Base-by-base conservation (phyloP, 257 asterid species). In the Jasminum sambac region DNA sequence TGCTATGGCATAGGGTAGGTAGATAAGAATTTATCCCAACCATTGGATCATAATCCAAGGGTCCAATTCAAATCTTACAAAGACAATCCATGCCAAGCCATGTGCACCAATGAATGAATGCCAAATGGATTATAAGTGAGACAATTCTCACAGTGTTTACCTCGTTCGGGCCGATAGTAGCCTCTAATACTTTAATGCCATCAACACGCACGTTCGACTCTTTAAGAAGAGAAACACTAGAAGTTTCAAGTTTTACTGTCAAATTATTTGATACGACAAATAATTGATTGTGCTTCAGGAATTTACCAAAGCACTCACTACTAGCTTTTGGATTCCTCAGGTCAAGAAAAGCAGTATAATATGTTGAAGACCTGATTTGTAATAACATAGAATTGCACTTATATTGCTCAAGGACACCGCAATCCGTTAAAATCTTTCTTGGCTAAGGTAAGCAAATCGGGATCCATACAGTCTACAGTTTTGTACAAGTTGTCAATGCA, bases 401-500 rank as follows among this genome's bases (percentile, higher is more conserved):
- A n/a, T n/a, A n/a, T n/a, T n/a, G 11, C 23, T n/a, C n/a, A 2
- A 17, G 19, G 17, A 17, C 2, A 16, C 59, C 59, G 8, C 16
- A 23, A 50, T 50, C 25, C 17, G 11, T 50, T 50, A n/a, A 50
- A 1, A 50, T 17, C 25, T 50, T 50, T 7, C 0, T 17, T 17
- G 24, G 16, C 10, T 1, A 8, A 21, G 52, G 24, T 16, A 48
- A 72, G 30, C 71, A 64, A 72, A 8, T 37, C 64, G 0, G 52
- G 23, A 37, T 72, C 58, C 11, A 64, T 37, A 26, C 0, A 6
- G 64, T 48, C 17, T 23, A 72, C 66, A 52, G 44, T 64, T 24
- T 24, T 50, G 5, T 64, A 64, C 16, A 72, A 38, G 76, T 46
- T 72, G 44, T 72, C 71, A 1, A 72, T 72, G 66, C 24, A 72